Evolutionary conservation across 2,329 filamentous ascomycete genomes (phyloP).

Genomic region (Orbilia blumenaviensis): DNA sequence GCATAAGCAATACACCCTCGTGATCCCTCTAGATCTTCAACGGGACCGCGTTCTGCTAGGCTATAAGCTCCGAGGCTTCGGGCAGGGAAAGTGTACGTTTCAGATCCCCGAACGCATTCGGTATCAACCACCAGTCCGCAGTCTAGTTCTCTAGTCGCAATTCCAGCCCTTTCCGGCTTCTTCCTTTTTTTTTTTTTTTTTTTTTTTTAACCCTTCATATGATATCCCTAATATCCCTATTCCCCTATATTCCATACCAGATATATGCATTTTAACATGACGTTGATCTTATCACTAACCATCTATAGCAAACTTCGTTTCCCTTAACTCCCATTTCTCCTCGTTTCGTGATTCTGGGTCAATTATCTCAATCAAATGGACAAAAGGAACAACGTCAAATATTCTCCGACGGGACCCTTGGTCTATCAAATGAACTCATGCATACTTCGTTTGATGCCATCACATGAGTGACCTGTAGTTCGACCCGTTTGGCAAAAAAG

Average conservation of each 20-base stretch:
- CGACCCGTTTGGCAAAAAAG: slow-evolving; percentile 28
- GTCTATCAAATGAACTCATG: slow-evolving; percentile 34
- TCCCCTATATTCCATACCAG: slow-evolving; percentile 1
- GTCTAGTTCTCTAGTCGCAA: no score
- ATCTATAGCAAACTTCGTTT: slow-evolving; percentile 41
- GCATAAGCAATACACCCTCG: slow-evolving; percentile 57
- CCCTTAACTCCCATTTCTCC: slow-evolving; percentile 39
- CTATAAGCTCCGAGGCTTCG: slow-evolving; percentile 57
- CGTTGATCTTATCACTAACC: slow-evolving; percentile 49
- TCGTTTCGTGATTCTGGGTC: slow-evolving; percentile 51
- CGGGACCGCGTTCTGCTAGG: slow-evolving; percentile 55
- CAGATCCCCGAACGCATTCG: slow-evolving; percentile 33
- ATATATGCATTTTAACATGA: slow-evolving; percentile 15
- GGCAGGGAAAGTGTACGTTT: slow-evolving; percentile 57
- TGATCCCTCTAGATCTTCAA: slow-evolving; percentile 55
- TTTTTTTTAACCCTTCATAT: no score
- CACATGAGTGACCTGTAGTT: slow-evolving; percentile 38
- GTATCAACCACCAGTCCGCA: slow-evolving; percentile 32
- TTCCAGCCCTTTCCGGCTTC: slow-evolving; percentile 3
- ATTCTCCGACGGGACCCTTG: slow-evolving; percentile 39
- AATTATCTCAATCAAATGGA: slow-evolving; percentile 40
- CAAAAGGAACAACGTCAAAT: slow-evolving; percentile 38
- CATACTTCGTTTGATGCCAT: slow-evolving; percentile 32
- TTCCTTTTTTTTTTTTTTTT: no score
- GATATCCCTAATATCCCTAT: slow-evolving; percentile 20